A percentile compares a stretch with the other conserved stretches of the same genome.
phyloP scores from a whole-genome alignment of 257 asterid genomes.

The Nemophila menziesii region DNA sequence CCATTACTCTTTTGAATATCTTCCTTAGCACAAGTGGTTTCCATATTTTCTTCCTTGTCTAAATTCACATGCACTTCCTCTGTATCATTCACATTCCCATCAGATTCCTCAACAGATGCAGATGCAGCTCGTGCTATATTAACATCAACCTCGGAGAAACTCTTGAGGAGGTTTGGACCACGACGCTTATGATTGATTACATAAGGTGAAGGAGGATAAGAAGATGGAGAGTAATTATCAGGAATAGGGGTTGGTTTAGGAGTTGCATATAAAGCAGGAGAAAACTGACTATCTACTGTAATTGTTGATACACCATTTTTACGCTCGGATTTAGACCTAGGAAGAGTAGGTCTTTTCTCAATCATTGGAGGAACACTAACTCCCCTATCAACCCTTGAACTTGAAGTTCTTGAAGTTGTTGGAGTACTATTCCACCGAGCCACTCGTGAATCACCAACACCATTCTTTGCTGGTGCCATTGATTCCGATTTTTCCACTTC shows the following conservation, averaged over 20 bases:
- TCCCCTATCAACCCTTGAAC: slow-evolving; percentile 19
- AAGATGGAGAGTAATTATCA: slow-evolving; percentile 80
- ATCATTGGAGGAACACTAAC: slow-evolving; percentile 18
- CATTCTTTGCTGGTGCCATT: slow-evolving; percentile 22
- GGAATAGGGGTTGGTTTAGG: slow-evolving; percentile 81
- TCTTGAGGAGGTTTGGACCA: slow-evolving; percentile 82
- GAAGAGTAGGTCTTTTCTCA: slow-evolving; percentile 39
- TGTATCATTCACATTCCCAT: neutral
- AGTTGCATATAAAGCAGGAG: slow-evolving; percentile 88
- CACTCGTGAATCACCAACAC: slow-evolving; percentile 25
- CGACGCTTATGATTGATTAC: slow-evolving; percentile 81
- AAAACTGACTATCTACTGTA: slow-evolving; percentile 42
- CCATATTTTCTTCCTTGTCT: slow-evolving; percentile 19
- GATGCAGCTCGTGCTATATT: slow-evolving; percentile 14
- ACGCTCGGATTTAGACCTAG: slow-evolving; percentile 21
- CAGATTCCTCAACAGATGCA: neutral
- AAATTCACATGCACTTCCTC: slow-evolving; percentile 1
- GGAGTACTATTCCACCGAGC: slow-evolving; percentile 37
- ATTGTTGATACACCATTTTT: slow-evolving; percentile 21
- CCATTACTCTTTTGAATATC: slow-evolving; percentile 22
- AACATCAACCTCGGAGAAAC: slow-evolving; percentile 66
- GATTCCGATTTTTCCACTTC: slow-evolving; percentile 52
- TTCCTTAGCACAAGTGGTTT: slow-evolving; percentile 17
- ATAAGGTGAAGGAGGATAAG: slow-evolving; percentile 84
- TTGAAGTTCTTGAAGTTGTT: too few relatives aligned